A percentile compares a stretch with the other conserved stretches of the same genome.
These are phyloP conservation scores for Fusarium napiforme DNA, from an alignment of 2,329 filamentous ascomycete species.

Conservation along the genomic window DNA sequence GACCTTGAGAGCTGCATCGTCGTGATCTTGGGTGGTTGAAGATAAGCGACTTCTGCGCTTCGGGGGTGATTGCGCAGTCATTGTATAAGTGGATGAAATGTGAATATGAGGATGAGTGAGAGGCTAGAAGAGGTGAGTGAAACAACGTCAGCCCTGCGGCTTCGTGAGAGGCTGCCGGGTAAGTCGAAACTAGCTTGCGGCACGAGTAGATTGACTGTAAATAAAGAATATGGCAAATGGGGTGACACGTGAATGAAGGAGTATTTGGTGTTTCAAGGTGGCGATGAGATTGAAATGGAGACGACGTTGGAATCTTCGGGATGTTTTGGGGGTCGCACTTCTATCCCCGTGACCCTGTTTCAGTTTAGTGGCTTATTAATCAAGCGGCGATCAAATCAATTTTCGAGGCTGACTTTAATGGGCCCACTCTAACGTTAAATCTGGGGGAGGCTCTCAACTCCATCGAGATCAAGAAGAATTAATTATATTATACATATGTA, in stretches of 20 bases:
- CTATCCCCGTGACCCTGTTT: conserved; percentile 29
- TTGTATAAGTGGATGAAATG: conserved; percentile 7
- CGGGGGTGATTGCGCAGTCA: conserved; percentile 16
- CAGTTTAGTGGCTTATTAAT: conserved; percentile 15
- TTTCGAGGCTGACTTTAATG: neutral
- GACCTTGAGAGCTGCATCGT: conserved; percentile 44
- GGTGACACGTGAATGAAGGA: neutral
- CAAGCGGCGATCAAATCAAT: conserved; percentile 1
- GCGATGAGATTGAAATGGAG: conserved; percentile 15
- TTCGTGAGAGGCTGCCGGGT: neutral
- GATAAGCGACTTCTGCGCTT: conserved; percentile 41
- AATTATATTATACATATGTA: neutral
- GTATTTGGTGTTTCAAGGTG: conserved; percentile 7
- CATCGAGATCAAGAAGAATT: neutral
- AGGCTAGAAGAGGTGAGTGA: neutral
- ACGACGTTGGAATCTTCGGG: conserved; percentile 26
- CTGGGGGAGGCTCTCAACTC: conserved; percentile 15
- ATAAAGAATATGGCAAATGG: neutral
- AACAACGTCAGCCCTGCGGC: neutral
- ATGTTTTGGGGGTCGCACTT: conserved; percentile 26
- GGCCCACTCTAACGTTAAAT: neutral
- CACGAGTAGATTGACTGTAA: neutral
- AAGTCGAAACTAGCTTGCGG: neutral
- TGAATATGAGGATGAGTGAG: neutral
- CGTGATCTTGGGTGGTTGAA: conserved; percentile 24